Percentiles rank a stretch among this genome's conserved stretches.
phyloP scores from a whole-genome alignment of 2,329 filamentous ascomycete genomes.

The Aspergillus brasiliensis region DNA sequence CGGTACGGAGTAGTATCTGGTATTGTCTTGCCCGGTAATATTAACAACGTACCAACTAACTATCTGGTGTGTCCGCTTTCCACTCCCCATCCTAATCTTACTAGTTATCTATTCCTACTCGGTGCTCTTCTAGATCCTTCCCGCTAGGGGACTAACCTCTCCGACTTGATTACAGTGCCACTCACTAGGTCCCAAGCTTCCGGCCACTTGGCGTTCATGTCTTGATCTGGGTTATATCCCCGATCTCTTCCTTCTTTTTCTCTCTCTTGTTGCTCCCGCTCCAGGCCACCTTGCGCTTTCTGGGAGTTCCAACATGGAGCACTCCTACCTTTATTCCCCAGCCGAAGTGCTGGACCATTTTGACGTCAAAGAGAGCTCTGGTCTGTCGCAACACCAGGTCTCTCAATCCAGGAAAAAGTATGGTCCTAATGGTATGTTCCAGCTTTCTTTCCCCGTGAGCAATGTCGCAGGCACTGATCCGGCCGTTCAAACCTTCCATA shows the following conservation, averaged over 20 bases:
- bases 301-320: slow-evolving; percentile 50
- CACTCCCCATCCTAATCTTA: not conserved
- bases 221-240: slow-evolving; percentile 18
- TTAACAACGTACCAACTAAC: not conserved
- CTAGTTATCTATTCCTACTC: not conserved
- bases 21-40: not conserved
- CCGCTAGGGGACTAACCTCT: slow-evolving; percentile 12
- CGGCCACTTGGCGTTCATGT: slow-evolving; percentile 32
- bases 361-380: slow-evolving; percentile 52
- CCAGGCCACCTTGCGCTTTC: slow-evolving; percentile 10
- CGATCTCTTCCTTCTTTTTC: slow-evolving; percentile 15
- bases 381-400: slow-evolving; percentile 55
- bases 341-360: slow-evolving; percentile 56
- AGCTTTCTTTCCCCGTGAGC: not conserved
- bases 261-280: slow-evolving; percentile 7
- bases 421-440: slow-evolving; percentile 57
- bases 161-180: slow-evolving; percentile 10
- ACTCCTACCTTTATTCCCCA: slow-evolving; percentile 53
- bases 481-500: slow-evolving; percentile 33
- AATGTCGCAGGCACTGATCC: slow-evolving; percentile 7
- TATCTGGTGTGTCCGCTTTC: not conserved
- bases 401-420: slow-evolving; percentile 49
- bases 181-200: slow-evolving; percentile 16
- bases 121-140: slow-evolving; percentile 29
- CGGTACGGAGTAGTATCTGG: no score